Evolutionary conservation across 2,329 filamentous ascomycete genomes (phyloP).

Genomic region (Seiridium unicorne): DNA sequence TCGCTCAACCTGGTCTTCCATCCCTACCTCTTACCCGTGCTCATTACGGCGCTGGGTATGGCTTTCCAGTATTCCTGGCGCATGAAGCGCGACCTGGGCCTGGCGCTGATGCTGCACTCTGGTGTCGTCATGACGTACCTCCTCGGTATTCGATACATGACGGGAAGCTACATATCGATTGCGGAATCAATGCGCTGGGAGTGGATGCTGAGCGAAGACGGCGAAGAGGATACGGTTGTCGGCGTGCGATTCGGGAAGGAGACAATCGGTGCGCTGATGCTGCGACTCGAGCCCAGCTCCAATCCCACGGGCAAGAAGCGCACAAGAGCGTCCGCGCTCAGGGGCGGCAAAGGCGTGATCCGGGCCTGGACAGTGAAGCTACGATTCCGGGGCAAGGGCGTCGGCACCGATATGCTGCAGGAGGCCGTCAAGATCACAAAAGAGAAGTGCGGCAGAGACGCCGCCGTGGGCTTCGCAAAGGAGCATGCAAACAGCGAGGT

Average conservation of each 20-base stretch:
- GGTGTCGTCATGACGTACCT: constrained; percentile 65
- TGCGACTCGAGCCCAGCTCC: constrained; percentile 57
- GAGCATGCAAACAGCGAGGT: constrained; percentile 74
- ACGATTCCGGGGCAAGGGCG: constrained; percentile 66
- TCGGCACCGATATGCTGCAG: constrained; percentile 71
- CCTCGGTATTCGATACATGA: constrained; percentile 57
- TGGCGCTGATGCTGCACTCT: constrained; percentile 56
- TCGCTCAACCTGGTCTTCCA: constrained; percentile 63
- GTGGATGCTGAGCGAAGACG: constrained; percentile 51
- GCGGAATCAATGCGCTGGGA: constrained; percentile 62
- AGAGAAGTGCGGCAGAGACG: constrained; percentile 66
- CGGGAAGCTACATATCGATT: constrained; percentile 59
- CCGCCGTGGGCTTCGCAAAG: constrained; percentile 68
- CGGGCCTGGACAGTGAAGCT: constrained; percentile 79
- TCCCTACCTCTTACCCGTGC: constrained; percentile 49
- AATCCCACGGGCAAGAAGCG: constrained; percentile 20
- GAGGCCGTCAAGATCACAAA: constrained; percentile 69
- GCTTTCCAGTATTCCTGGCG: constrained; percentile 48
- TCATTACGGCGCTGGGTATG: constrained; percentile 41
- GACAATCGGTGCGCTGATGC: constrained; percentile 68
- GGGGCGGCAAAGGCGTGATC: constrained; percentile 67
- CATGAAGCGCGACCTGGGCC: constrained; percentile 46
- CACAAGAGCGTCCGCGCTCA: constrained; percentile 33
- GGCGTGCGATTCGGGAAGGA: constrained; percentile 67
- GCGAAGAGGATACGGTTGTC: constrained; percentile 56